Percentiles rank a stretch among this genome's conserved stretches.
These are phyloP conservation scores for Cornus florida DNA, from an alignment of 148 eudicot genomes.

Conservation along the genomic window DNA sequence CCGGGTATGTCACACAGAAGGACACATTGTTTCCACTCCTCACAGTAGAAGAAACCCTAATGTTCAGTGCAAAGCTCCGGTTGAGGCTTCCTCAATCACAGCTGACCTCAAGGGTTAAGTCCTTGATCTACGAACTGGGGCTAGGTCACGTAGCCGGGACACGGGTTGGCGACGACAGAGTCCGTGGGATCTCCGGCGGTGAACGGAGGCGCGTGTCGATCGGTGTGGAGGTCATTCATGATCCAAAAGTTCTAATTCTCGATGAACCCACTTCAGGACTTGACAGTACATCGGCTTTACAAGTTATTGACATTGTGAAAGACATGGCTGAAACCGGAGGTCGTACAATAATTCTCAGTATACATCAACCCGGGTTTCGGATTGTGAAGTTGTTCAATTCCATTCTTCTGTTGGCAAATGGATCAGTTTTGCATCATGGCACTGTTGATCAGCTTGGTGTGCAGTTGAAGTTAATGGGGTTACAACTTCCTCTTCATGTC, in stretches of 20 bases:
- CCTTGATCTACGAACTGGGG: conserved; percentile 75
- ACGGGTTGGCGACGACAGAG: conserved; percentile 66
- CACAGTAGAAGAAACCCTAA: conserved; percentile 85
- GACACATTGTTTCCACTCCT: conserved; percentile 91
- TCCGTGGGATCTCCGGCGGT: conserved; percentile 91
- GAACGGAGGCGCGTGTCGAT: conserved; percentile 93
- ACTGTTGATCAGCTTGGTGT: conserved; percentile 60
- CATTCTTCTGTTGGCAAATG: conserved; percentile 73
- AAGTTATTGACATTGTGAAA: conserved; percentile 84
- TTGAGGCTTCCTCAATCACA: conserved; percentile 46
- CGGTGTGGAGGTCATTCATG: conserved; percentile 89
- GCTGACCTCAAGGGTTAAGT: conserved; percentile 49
- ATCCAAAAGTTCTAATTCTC: conserved; percentile 76
- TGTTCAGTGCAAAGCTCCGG: conserved; percentile 72
- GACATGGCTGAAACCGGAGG: conserved; percentile 82
- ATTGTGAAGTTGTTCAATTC: conserved; percentile 82
- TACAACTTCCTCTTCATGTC: conserved; percentile 64
- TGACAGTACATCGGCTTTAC: conserved; percentile 87
- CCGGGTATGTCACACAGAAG: conserved; percentile 93
- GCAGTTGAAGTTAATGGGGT: conserved; percentile 52
- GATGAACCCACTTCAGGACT: conserved; percentile 98
- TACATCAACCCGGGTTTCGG: conserved; percentile 94
- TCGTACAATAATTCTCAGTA: conserved; percentile 72
- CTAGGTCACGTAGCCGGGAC: conserved; percentile 60
- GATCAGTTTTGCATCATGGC: conserved; percentile 79